Base-by-base conservation (phyloP, 208 protist species). In the Porcisia hertigi region DNA sequence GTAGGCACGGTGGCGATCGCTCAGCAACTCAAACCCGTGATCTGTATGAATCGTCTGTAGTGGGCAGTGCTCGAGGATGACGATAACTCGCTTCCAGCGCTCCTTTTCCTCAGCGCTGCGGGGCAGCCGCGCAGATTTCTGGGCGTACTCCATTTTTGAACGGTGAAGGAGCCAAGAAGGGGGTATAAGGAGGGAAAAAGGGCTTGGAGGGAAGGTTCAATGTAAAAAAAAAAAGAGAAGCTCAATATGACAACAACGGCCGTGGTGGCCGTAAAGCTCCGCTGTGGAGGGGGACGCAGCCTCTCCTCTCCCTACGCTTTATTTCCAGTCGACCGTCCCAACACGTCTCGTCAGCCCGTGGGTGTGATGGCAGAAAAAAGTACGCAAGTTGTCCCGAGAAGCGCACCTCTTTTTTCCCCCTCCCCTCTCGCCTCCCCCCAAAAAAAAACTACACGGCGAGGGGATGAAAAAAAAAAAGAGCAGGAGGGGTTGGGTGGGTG, bases 1-100 rank as follows among this genome's bases (percentile, higher is more conserved):
- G 79, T 99, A 94, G 59, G 82, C 81, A 16, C 90, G 79, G 87
- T 99, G 99, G 53, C 98, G 95, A 81, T 99, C 98, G 76, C 99
- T 99, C 18, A 99, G 89, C 73, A 99, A 89, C 84, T 99, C 93
- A 71, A 98, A 99, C 4, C 95, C 93, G 39, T 95, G 91, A 54
- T 97, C 95, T 3, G 98, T 95, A 81, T 99, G 98, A 45, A 96
- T 92, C 2, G 89, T 95, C 72, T 98, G 92, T 25, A 99, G 92
- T 2, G 88, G 89, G 66, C 96, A 98, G 78, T 96, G 86, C 76
- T 99, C 98, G 9, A 99, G 88, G 39, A 99, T 92, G 62, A 99
- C 85, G 78, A 99, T 98, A 47, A 99, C 82, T 47, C 97, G 95
- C 71, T 94, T 86, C 89, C 88, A 96, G 18, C 83, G 87, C 76